Conservation (phyloP, 768 basidiomycete genomes). For the Pleurotus djamor region DNA sequence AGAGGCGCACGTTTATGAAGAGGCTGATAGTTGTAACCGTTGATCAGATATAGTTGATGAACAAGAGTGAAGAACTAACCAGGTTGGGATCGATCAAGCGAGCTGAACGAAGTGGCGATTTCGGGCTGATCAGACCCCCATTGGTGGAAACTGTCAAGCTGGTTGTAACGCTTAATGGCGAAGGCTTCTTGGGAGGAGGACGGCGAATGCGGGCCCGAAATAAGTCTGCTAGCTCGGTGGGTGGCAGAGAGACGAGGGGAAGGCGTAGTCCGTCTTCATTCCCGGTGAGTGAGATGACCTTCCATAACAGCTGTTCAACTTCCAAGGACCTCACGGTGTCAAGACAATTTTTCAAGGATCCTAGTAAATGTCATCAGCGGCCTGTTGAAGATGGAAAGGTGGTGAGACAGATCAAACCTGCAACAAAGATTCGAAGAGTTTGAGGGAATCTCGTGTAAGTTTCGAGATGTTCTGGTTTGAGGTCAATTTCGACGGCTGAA, state of each 20-base stretch:
- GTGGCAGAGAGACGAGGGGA: slow-evolving; percentile 44
- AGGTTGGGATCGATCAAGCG: slow-evolving; percentile 59
- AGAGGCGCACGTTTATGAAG: slow-evolving; percentile 67
- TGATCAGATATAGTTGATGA: slow-evolving; percentile 1
- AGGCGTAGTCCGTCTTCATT: slow-evolving; percentile 40
- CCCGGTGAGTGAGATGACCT: slow-evolving; percentile 63
- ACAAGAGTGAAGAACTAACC: slow-evolving; percentile 32
- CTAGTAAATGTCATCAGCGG: slow-evolving; percentile 27
- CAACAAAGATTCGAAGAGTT: slow-evolving; percentile 71
- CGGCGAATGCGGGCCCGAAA: slow-evolving; percentile 38
- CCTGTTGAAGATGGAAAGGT: background rate
- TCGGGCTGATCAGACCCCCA: slow-evolving; percentile 66
- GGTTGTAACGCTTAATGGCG: slow-evolving; percentile 44
- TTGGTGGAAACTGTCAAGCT: slow-evolving; percentile 44
- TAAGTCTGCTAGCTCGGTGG: slow-evolving; percentile 41
- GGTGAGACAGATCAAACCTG: slow-evolving; percentile 35
- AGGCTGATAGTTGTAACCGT: slow-evolving; percentile 38
- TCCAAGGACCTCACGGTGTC: slow-evolving; percentile 57
- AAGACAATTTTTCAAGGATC: slow-evolving; percentile 55
- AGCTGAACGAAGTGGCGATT: slow-evolving; percentile 49
- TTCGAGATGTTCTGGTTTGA: slow-evolving; percentile 58
- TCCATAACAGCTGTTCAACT: slow-evolving; percentile 60
- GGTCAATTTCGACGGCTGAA: background rate
- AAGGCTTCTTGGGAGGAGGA: slow-evolving; percentile 34
- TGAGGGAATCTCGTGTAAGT: slow-evolving; percentile 73